Conservation (phyloP, 2,329 filamentous ascomycete genomes). For the Penicillium sp. region DNA sequence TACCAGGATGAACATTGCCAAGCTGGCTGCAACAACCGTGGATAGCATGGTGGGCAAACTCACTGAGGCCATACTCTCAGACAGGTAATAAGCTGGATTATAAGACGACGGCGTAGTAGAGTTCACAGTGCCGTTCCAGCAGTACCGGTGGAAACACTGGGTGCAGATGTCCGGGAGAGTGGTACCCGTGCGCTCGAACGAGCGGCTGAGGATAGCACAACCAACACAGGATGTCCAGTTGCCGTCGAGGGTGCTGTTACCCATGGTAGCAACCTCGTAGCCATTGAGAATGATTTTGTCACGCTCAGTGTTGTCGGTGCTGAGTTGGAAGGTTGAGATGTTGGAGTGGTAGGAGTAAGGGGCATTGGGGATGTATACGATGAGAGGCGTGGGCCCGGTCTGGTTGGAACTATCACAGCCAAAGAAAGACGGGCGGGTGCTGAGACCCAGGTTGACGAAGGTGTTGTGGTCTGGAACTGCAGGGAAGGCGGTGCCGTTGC, state of each 20-base stretch:
- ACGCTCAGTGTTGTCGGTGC: slow-evolving; percentile 64
- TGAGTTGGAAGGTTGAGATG: slow-evolving; percentile 70
- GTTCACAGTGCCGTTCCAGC: slow-evolving; percentile 79
- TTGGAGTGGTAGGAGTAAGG: slow-evolving; percentile 78
- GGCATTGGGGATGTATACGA: slow-evolving; percentile 85
- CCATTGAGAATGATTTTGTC: slow-evolving; percentile 83
- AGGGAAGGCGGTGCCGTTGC: slow-evolving; percentile 70
- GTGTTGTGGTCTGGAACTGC: slow-evolving; percentile 70
- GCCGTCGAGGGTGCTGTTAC: slow-evolving; percentile 70
- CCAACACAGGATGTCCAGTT: slow-evolving; percentile 82
- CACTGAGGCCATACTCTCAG: slow-evolving; percentile 5
- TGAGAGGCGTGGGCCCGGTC: slow-evolving; percentile 58
- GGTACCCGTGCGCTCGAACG: slow-evolving; percentile 68
- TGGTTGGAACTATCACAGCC: slow-evolving; percentile 69
- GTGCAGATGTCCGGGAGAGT: slow-evolving; percentile 68
- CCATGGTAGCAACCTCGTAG: slow-evolving; percentile 77
- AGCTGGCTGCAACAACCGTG: slow-evolving; percentile 5
- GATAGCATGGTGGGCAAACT: slow-evolving; percentile 17
- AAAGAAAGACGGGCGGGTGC: slow-evolving; percentile 74
- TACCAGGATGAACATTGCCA: slow-evolving; percentile 14
- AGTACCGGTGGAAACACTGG: slow-evolving; percentile 76
- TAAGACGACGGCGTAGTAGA: slow-evolving; percentile 41
- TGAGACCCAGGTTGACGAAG: slow-evolving; percentile 73
- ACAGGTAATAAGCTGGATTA: slow-evolving; percentile 35
- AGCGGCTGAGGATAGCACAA: slow-evolving; percentile 79